A percentile compares a stretch with the other conserved stretches of the same genome.
Conservation (phyloP, 805 yeast genomes). For the Lipomyces japonicus region DNA sequence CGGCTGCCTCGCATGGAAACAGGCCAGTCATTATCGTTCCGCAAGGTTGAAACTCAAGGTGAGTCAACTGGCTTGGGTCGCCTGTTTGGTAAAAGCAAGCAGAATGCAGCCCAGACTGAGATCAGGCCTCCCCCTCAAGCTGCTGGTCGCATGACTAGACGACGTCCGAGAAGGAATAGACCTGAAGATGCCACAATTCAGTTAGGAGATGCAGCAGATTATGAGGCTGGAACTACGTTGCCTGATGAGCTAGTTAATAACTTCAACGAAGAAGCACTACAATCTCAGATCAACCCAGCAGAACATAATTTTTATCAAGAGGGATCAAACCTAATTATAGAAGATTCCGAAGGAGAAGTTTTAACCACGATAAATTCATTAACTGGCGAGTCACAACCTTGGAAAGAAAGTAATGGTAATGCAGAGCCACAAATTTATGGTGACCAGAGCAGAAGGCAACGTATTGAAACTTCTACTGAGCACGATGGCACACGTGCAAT, state of each 20-base stretch:
- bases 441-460: constrained; percentile 4
- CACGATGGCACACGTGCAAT: constrained; percentile 41
- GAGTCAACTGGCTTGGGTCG: constrained; percentile 12
- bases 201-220: constrained; percentile 6
- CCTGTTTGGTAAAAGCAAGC: constrained; percentile 14
- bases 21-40: constrained; percentile 75
- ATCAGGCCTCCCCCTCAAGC: constrained; percentile 23
- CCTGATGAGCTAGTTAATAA: constrained; percentile 6
- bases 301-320: constrained; percentile 55
- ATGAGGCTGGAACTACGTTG: constrained; percentile 13
- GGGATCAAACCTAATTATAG: constrained; percentile 67
- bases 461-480: neutral
- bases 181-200: neutral
- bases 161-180: neutral
- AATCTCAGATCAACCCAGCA: constrained; percentile 20
- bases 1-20: constrained; percentile 78
- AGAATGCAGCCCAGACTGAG: neutral
- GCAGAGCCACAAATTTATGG: neutral
- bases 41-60: constrained; percentile 69
- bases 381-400: constrained; percentile 15
- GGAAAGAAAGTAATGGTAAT: no score
- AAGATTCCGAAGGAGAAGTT: constrained; percentile 80
- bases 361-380: constrained; percentile 42
- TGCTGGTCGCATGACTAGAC: constrained; percentile 22
- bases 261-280: constrained; percentile 21